These are phyloP conservation scores for Colletotrichum sp. DNA, from an alignment of 2,329 filamentous ascomycete genomes.

Conservation along the genomic window DNA sequence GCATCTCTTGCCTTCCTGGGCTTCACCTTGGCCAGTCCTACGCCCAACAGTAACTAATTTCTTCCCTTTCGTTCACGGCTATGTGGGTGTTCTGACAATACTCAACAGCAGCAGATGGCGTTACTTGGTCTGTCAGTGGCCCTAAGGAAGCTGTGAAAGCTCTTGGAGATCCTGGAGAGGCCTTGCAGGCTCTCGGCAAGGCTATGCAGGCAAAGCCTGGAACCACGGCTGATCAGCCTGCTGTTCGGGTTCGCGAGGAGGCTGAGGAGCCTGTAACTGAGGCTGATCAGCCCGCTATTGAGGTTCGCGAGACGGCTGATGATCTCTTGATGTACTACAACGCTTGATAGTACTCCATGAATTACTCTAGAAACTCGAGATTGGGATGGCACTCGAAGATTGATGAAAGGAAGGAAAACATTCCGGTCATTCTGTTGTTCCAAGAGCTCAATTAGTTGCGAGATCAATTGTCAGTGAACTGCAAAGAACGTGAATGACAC, in stretches of 20 bases:
- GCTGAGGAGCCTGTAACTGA: background rate
- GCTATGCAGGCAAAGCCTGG: background rate
- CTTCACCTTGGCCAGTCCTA: background rate
- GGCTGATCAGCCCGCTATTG: background rate
- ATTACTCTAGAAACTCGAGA: background rate
- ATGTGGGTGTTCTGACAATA: background rate
- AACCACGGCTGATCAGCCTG: background rate
- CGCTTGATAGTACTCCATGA: background rate
- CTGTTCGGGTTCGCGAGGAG: background rate
- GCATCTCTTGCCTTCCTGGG: background rate
- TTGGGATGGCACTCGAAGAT: background rate
- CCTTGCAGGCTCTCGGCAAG: background rate
- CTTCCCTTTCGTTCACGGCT: background rate
- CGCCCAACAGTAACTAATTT: background rate
- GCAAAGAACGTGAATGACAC: background rate
- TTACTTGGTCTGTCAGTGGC: background rate
- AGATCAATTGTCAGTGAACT: background rate
- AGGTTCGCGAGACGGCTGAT: background rate
- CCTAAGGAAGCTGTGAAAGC: background rate
- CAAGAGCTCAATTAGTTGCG: background rate
- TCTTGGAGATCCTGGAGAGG: background rate
- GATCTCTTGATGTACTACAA: background rate
- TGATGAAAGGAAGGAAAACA: background rate
- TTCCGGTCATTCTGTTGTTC: background rate
- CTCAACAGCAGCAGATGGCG: background rate